Evolutionary conservation across 768 basidiomycete genomes (phyloP), one percentile per base, ranked within the genome.

Genomic region (Megacollybia marginata): DNA sequence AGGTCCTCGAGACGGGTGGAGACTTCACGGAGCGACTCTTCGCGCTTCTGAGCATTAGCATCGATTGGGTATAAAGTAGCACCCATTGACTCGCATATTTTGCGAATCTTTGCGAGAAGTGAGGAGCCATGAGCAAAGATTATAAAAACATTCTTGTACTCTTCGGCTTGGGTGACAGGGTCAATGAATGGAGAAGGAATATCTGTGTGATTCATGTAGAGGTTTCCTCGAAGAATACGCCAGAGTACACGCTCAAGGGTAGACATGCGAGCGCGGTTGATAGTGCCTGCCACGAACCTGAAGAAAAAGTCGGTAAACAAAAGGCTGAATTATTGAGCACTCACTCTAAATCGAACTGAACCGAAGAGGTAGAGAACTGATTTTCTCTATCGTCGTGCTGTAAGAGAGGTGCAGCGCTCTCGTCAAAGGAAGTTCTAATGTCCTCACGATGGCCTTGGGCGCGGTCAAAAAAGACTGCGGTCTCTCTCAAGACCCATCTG

Each of bases 171-270:
- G 0, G 89, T 89, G 18, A 74, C 76, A 12, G 93, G 88, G 62
- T 98, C 92, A 50, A 92, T 75, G 59, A 98, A 96, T 6, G 92
- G 88, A 56, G 95, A 91, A 35, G 79, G 76, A 57, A 99, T 98
- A 67, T 98, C 94, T 48, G 85, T 90, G 66, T 92, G 87, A 69
- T 97, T 99, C 95, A 99, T 98, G 73, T 95, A 99, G 18, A 99
- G 74, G 64, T 99, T 98, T 46, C 96, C 96, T 52, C 96, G 85
- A 16, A 98, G 78, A 33, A 98, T 91, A 57, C 96, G 90, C 96
- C 96, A 99, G 45, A 98, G 80, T 16, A 99, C 90, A 15, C 96
- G 87, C 68, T 99, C 96, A 48, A 99, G 97, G 5, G 92, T 94
- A 1, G 89, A 80, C 60, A 98, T 76, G 50, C 94, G 85, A 9